phyloP scores from a whole-genome alignment of 805 yeast species.

The Naumovozyma baii region DNA sequence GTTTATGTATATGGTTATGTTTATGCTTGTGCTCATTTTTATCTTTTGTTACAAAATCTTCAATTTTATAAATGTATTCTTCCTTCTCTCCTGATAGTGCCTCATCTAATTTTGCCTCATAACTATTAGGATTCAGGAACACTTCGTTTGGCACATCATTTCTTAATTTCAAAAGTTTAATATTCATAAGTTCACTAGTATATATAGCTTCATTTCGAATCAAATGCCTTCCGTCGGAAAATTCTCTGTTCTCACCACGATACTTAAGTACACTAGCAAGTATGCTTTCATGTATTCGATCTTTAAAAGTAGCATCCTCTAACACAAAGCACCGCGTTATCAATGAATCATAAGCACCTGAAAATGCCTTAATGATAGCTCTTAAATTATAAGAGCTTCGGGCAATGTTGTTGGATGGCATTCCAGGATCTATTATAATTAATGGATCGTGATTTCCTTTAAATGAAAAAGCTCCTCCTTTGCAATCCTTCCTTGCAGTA shows the following conservation, averaged over 20 bases:
- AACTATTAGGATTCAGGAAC: conserved; percentile 15
- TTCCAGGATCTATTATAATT: conserved; percentile 85
- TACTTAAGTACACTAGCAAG: conserved; percentile 71
- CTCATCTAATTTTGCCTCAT: conserved; percentile 13
- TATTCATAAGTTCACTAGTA: conserved; percentile 30
- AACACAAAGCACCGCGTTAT: conserved; percentile 67
- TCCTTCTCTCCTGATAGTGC: conserved; percentile 16
- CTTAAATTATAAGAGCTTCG: conserved; percentile 75
- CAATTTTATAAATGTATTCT: conserved; percentile 14
- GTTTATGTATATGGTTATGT: background rate
- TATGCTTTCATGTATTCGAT: conserved; percentile 61
- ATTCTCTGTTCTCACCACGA: conserved; percentile 66
- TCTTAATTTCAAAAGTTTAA: no score
- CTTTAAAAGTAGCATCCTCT: conserved; percentile 53
- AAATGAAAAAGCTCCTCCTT: conserved; percentile 33
- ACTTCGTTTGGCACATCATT: no score
- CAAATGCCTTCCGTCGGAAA: conserved; percentile 59
- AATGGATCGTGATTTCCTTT: conserved; percentile 45
- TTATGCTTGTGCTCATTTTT: conserved; percentile 2
- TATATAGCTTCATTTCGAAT: conserved; percentile 51
- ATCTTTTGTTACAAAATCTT: conserved; percentile 14
- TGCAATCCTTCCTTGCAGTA: conserved; percentile 47
- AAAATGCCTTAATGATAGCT: conserved; percentile 74
- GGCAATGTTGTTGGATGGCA: conserved; percentile 67
- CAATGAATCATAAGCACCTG: conserved; percentile 75